Conservation (phyloP, 2,329 filamentous ascomycete species). For the Pestalotiopsis sp. region DNA sequence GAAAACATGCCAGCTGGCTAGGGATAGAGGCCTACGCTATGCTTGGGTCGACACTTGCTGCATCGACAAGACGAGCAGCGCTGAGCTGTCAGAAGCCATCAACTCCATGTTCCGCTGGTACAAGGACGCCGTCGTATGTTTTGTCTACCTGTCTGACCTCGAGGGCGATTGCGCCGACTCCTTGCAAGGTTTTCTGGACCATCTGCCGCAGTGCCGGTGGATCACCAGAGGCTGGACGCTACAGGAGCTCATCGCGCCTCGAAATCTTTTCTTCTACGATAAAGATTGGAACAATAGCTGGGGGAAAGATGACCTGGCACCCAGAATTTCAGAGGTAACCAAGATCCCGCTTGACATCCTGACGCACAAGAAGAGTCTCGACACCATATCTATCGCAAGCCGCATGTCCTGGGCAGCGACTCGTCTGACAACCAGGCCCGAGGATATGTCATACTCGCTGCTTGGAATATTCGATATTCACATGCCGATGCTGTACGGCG, state of each 20-base stretch:
- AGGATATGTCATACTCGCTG: constrained; percentile 33
- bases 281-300: constrained; percentile 17
- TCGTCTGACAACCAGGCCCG: constrained; percentile 25
- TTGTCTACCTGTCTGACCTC: constrained; percentile 26
- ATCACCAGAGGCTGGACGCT: constrained; percentile 24
- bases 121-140: constrained; percentile 20
- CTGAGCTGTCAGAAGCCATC: constrained; percentile 25
- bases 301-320: constrained; percentile 7
- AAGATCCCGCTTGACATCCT: constrained; percentile 15
- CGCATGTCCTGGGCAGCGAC: constrained; percentile 33
- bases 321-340: constrained; percentile 17
- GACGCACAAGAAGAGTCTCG: neutral
- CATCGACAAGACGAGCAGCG: constrained; percentile 25
- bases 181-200: neutral
- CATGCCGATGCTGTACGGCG: too few relatives aligned
- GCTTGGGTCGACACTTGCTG: constrained; percentile 30
- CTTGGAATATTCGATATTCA: constrained; percentile 31
- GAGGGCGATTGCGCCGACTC: constrained; percentile 32
- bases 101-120: constrained; percentile 25
- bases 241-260: constrained; percentile 25
- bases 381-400: constrained; percentile 20
- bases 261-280: constrained; percentile 19
- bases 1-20: constrained; percentile 17
- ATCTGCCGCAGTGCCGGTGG: constrained; percentile 9
- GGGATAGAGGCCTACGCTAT: constrained; percentile 14